Percentiles rank a stretch among this genome's conserved stretches.
phyloP scores from a whole-genome alignment of 2,329 filamentous ascomycete species.

The Bipolaris cookei region DNA sequence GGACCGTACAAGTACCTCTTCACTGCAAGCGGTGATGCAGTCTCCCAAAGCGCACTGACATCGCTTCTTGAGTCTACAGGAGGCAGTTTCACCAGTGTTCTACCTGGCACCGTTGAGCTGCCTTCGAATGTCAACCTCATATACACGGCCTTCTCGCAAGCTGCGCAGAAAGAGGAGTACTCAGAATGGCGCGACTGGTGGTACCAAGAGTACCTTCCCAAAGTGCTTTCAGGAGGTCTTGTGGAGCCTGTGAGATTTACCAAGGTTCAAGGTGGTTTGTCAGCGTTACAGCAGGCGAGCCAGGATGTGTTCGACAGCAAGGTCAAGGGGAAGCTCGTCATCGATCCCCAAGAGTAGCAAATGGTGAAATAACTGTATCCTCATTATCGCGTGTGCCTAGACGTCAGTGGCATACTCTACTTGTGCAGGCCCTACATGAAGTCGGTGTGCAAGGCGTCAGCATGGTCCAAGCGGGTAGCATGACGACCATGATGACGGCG shows the following conservation, averaged over 20 bases:
- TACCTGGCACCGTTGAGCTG: conserved; percentile 29
- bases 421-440: background rate
- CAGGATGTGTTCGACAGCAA: conserved; percentile 33
- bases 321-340: conserved; percentile 30
- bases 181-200: conserved; percentile 32
- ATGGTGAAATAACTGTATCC: background rate
- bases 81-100: conserved; percentile 31
- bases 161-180: conserved; percentile 31
- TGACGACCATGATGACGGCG: background rate
- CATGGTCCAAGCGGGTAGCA: background rate
- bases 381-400: background rate
- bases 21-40: conserved; percentile 34
- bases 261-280: conserved; percentile 31
- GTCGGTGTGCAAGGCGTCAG: conserved; percentile 3
- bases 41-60: conserved; percentile 34
- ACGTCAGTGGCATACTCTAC: background rate
- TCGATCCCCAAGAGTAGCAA: conserved; percentile 34
- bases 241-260: conserved; percentile 33
- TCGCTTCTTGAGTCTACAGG: conserved; percentile 28
- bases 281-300: conserved; percentile 31
- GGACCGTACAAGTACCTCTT: conserved; percentile 38
- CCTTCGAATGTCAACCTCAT: conserved; percentile 32
- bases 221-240: conserved; percentile 27
- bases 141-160: conserved; percentile 36
- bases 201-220: conserved; percentile 35